These are phyloP conservation scores for Medicago arabica DNA, from an alignment of 306 rosid genomes.

Conservation along the genomic window DNA sequence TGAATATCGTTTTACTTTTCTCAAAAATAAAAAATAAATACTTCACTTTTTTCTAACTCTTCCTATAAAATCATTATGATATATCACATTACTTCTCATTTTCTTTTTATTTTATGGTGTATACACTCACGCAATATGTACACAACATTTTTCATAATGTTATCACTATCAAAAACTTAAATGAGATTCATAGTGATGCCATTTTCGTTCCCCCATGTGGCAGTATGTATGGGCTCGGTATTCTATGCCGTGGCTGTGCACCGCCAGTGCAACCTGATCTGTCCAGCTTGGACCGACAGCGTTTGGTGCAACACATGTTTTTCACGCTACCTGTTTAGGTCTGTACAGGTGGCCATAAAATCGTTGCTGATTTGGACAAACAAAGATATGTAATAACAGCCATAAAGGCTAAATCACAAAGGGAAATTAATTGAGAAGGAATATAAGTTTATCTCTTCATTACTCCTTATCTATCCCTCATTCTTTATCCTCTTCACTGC, in stretches of 20 bases:
- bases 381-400: conserved; percentile 12
- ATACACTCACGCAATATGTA: too few relatives aligned
- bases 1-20: too few relatives aligned
- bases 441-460: neutral
- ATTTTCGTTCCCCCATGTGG: conserved; percentile 4
- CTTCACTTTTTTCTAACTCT: too few relatives aligned
- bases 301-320: conserved; percentile 46
- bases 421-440: neutral
- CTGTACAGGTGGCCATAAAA: conserved; percentile 1
- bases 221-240: neutral
- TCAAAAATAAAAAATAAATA: too few relatives aligned
- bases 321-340: conserved; percentile 22
- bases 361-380: conserved; percentile 18
- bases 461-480: neutral
- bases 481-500: neutral
- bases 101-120: too few relatives aligned
- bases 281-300: conserved; percentile 48
- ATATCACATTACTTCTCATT: too few relatives aligned
- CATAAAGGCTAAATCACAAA: neutral
- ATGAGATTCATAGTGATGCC: neutral
- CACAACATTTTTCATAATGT: too few relatives aligned
- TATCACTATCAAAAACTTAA: neutral
- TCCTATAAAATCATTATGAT: too few relatives aligned
- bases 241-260: conserved; percentile 14
- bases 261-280: conserved; percentile 20